Conservation (phyloP, 306 rosid genomes). For the Phaseolus lunatus region DNA sequence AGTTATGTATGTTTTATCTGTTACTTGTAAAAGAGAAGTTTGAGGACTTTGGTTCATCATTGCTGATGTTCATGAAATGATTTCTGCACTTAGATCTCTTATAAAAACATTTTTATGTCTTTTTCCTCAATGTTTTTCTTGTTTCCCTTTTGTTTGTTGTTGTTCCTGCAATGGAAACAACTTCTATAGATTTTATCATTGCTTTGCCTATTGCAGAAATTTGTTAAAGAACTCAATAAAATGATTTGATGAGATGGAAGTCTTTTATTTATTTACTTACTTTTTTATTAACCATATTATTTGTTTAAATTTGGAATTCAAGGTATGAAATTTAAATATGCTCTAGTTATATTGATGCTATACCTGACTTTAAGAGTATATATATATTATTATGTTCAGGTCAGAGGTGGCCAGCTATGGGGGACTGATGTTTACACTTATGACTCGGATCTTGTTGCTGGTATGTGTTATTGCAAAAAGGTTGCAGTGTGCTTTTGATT, state of each 20-base stretch:
- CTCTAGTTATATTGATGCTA: constrained; percentile 7
- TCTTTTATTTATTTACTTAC: constrained; percentile 36
- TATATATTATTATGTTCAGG: constrained; percentile 63
- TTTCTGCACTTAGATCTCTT: neutral
- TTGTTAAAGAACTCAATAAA: neutral
- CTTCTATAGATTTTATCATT: constrained; percentile 8
- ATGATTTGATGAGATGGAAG: constrained; percentile 34
- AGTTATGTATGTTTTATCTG: constrained; percentile 21
- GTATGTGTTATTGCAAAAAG: constrained; percentile 52
- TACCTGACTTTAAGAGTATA: constrained; percentile 30
- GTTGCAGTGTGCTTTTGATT: constrained; percentile 18
- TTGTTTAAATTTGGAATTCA: constrained; percentile 18
- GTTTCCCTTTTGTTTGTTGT: neutral
- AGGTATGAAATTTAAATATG: constrained; percentile 1
- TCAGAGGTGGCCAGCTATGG: constrained; percentile 97
- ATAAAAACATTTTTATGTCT: neutral
- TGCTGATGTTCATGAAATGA: constrained; percentile 36
- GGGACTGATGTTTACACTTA: constrained; percentile 96
- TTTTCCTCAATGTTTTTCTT: neutral
- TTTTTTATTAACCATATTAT: constrained; percentile 5
- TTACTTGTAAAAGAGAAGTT: constrained; percentile 32
- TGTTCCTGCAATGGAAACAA: constrained; percentile 28
- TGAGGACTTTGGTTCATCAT: constrained; percentile 12
- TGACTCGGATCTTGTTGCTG: constrained; percentile 98
- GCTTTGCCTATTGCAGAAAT: neutral